phyloP scores from a whole-genome alignment of 148 eudicot genomes.

The Arbutus unedo region DNA sequence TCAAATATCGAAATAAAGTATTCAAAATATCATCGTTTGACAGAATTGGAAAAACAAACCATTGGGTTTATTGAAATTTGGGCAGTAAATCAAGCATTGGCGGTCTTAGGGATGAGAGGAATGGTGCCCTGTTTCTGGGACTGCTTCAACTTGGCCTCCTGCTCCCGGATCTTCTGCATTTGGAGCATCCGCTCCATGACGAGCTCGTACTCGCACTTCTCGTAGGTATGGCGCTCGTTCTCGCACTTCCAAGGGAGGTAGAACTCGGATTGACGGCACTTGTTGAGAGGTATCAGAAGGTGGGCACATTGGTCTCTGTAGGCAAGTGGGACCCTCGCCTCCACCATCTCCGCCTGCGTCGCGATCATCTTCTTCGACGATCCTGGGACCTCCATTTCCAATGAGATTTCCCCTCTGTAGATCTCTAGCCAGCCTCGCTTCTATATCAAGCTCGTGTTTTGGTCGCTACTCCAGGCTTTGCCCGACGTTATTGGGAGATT shows the following conservation, averaged over 20 bases:
- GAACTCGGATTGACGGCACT: slow-evolving; percentile 81
- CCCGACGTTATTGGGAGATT: no score
- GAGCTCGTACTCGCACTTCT: slow-evolving; percentile 97
- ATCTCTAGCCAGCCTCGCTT: neutral
- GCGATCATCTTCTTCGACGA: slow-evolving; percentile 98
- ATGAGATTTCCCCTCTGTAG: neutral
- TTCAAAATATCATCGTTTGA: neutral
- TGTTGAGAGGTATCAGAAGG: slow-evolving; percentile 90
- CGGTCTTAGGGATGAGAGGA: slow-evolving; percentile 69
- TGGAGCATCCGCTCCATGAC: slow-evolving; percentile 96
- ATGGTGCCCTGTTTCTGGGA: slow-evolving; percentile 32
- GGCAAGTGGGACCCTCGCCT: slow-evolving; percentile 56
- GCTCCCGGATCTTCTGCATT: slow-evolving; percentile 78
- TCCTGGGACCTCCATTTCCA: slow-evolving; percentile 59
- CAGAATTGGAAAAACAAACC: neutral
- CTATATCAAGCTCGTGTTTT: neutral
- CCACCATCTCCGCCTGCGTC: slow-evolving; percentile 82
- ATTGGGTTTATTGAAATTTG: neutral
- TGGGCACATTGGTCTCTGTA: slow-evolving; percentile 98
- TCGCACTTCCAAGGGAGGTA: slow-evolving; percentile 95
- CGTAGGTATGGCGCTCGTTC: slow-evolving; percentile 76
- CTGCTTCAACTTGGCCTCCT: slow-evolving; percentile 28
- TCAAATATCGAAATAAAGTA: neutral
- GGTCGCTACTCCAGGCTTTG: no score
- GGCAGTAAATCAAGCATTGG: slow-evolving; percentile 47